Evolutionary conservation across 805 yeast genomes (phyloP), one percentile per base, ranked within the genome.

Genomic region (Starmerella vaccinii): DNA sequence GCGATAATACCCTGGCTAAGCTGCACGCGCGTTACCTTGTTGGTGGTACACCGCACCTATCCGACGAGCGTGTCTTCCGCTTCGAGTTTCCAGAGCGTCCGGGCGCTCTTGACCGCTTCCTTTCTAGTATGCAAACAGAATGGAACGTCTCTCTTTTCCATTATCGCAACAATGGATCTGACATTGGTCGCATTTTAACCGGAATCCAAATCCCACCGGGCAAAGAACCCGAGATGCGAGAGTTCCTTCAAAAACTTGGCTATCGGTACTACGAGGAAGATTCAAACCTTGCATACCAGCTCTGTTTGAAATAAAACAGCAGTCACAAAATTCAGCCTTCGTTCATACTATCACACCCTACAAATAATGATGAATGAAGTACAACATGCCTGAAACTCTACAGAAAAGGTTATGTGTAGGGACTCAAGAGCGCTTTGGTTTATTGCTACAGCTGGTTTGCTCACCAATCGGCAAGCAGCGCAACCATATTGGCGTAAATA

Each of bases 71-170:
- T 60, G 68, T 92, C 32, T 77, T 80, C 59, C 76, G 83, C 45
- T 92, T 92, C 61, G 96, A 88, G 67, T 94, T 92, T 73, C 99
- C 99, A 13, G 99, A 92, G 64, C 81, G 92, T 62, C 97, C 98
- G 2, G 95, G 96, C 44, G 97, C 98, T 1, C 73, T 92, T 61
- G 77, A 82, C 26, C 82, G 77, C 52, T 92, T 92, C 70, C 74
- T 92, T 61, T 76, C 75, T 24, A 74, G 81, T 16, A 68, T 92
- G 63, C 78, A 82, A 61, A 74, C 75, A 23, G 79, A 80, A 46
- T 92, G 97, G 97, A 92, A 92, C 64, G 78, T 92, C 55, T 84
- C 97, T 1, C 69, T 92, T 61, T 92, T 92, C 81, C 96, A 92
- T 67, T 92, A 92, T 69, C 80, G 99, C 73, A 88, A 92, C 70